Percentiles rank a stretch among this genome's conserved stretches.
Conservation (phyloP, 768 basidiomycete genomes). For the Dioszegia crocea region DNA sequence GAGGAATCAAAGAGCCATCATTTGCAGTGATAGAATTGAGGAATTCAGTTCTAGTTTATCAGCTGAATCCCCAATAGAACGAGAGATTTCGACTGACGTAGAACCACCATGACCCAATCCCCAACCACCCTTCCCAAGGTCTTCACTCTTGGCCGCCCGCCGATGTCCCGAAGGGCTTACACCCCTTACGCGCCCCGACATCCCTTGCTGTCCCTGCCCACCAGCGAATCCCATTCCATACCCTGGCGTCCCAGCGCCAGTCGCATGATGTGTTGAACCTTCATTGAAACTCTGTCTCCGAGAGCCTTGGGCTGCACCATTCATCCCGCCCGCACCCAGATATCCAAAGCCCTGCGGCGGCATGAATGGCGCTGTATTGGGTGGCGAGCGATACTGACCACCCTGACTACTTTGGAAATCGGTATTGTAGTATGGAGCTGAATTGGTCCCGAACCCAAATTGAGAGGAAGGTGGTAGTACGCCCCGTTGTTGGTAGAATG, state of each 20-base stretch:
- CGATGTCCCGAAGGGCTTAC: constrained; percentile 50
- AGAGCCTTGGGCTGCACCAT: neutral
- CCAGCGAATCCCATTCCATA: constrained; percentile 35
- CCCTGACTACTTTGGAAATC: constrained; percentile 15
- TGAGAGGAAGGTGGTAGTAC: constrained; percentile 8
- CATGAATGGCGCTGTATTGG: too few species aligned
- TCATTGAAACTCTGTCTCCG: constrained; percentile 32
- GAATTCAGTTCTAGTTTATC: constrained; percentile 32
- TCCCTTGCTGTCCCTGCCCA: constrained; percentile 6
- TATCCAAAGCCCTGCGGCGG: neutral
- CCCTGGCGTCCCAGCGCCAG: constrained; percentile 41
- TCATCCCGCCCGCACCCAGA: neutral
- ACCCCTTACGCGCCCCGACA: constrained; percentile 18
- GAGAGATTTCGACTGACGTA: constrained; percentile 25
- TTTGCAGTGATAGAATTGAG: constrained; percentile 41
- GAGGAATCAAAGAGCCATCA: constrained; percentile 40
- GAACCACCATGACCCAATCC: constrained; percentile 39
- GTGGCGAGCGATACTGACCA: too few species aligned
- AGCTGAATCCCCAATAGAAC: neutral
- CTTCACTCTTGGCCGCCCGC: constrained; percentile 63
- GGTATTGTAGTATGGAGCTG: constrained; percentile 31
- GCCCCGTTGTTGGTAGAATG: constrained; percentile 38
- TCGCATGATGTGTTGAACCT: constrained; percentile 32
- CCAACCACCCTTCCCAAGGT: constrained; percentile 51
- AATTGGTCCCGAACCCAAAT: constrained; percentile 2